Conservation (phyloP, 2,329 filamentous ascomycete species). For the Talaromyces sp. region DNA sequence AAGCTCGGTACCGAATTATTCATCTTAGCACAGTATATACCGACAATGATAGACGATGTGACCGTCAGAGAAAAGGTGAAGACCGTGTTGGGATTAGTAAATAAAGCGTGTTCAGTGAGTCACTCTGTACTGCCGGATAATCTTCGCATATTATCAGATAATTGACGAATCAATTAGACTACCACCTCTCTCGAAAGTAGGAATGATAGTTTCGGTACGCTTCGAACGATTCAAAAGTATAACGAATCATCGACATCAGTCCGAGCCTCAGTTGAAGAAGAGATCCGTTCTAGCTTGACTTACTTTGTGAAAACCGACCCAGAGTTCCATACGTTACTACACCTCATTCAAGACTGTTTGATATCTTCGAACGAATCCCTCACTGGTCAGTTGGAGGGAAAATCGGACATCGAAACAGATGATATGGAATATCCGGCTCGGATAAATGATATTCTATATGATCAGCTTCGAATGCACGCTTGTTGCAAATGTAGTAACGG, state of each 20-base stretch:
- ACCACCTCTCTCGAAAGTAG: not conserved
- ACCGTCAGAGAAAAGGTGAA: not conserved
- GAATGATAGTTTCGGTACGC: not conserved
- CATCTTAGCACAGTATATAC: not conserved
- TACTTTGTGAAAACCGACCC: not conserved
- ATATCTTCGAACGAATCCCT: not conserved
- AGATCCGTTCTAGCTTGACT: not conserved
- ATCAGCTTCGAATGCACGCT: conserved; percentile 5
- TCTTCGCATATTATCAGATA: too few relatives aligned
- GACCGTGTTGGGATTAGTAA: not conserved
- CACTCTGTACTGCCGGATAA: too few relatives aligned
- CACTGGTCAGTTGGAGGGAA: not conserved
- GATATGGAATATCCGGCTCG: not conserved
- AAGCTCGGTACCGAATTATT: not conserved
- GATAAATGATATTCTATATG: not conserved
- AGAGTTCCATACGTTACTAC: not conserved
- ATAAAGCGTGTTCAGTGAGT: conserved; percentile 10
- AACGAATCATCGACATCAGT: too few relatives aligned
- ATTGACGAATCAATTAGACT: not conserved
- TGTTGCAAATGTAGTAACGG: not conserved
- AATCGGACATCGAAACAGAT: not conserved
- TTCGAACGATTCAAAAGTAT: not conserved
- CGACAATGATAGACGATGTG: not conserved
- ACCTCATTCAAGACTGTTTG: not conserved
- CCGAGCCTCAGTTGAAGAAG: not conserved